A percentile compares a stretch with the other conserved stretches of the same genome.
Conservation (phyloP, 179 eudicot genomes). For the Silene coronaria region DNA sequence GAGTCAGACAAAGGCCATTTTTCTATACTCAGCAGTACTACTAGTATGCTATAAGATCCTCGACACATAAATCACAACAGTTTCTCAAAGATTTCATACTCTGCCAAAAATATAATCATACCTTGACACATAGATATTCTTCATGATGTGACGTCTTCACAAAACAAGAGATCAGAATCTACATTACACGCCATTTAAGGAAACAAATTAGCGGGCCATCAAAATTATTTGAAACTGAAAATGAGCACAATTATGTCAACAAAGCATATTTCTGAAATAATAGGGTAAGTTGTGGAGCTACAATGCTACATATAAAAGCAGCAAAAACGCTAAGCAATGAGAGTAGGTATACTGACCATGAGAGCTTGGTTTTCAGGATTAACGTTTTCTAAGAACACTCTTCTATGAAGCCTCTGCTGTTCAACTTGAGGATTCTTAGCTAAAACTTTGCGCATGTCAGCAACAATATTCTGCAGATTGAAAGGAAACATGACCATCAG, state of each 20-base stretch:
- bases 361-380: slow-evolving; percentile 91
- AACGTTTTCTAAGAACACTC: slow-evolving; percentile 76
- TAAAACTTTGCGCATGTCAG: slow-evolving; percentile 97
- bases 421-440: slow-evolving; percentile 95
- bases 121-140: slow-evolving; percentile 85
- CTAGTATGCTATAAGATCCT: neutral
- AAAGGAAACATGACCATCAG: neutral
- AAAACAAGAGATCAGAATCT: slow-evolving; percentile 76
- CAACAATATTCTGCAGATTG: slow-evolving; percentile 69
- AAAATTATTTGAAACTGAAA: neutral
- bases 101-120: slow-evolving; percentile 20
- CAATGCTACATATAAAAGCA: neutral
- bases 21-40: neutral
- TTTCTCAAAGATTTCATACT: neutral
- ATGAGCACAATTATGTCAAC: neutral
- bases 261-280: neutral
- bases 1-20: neutral
- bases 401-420: slow-evolving; percentile 87
- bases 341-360: slow-evolving; percentile 37
- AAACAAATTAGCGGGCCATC: neutral
- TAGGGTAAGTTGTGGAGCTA: neutral
- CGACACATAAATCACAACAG: neutral
- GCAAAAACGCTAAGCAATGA: neutral
- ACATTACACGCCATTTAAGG: slow-evolving; percentile 14
- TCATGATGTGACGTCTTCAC: slow-evolving; percentile 92